Base-by-base conservation (phyloP, 108 stramenopile genomes). In the Cyclostephanos tholiformis region DNA sequence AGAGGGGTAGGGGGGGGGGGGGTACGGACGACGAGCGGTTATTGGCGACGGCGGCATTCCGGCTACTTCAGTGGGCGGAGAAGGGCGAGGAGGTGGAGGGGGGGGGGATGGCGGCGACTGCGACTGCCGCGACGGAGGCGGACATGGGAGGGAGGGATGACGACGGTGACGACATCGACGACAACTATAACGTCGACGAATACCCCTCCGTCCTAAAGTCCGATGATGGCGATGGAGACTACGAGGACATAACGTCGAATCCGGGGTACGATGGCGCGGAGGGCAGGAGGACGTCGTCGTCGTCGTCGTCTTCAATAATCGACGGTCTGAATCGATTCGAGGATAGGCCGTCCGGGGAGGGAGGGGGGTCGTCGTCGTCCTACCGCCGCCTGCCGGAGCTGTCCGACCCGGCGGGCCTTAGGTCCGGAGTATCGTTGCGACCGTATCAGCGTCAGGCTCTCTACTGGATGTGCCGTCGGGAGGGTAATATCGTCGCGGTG, bases 401-500 rank as follows among this genome's bases (percentile, higher is more conserved):
- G 53, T 67, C 82, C 0, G 87, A 84, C 38, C 92, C 92, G 9
- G 44, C 9, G 0, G 87, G 87, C 49, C 82, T 93, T 23, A 39
- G 55, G 38, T 22, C 64, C 8, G 71, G 56, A 11, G 64, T 88
- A 2, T 36, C 61, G 51, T 67, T 95, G 29, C 85, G 91, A 11
- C 86, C 89, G 0, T 95, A 95, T 70, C 93, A 95, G 67, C 71
- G 76, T 25, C 85, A 92, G 60, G 88, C 91, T 4, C 67, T 95
- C 58, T 71, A 89, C 71, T 95, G 89, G 89, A 92, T 95, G 93
- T 80, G 79, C 10, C 82, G 81, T 52, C 82, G 93, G 25, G 93
- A 95, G 72, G 71, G 70, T 9, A 19, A 25, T 25, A 25, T 23
- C 27, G 26, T 62, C 49, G 69, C 56, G 0, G 57, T 29, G 30